A percentile compares a stretch with the other conserved stretches of the same genome.
These are phyloP conservation scores for Planoprotostelium fungivorum DNA, from an alignment of 78 protist genomes.

Conservation along the genomic window DNA sequence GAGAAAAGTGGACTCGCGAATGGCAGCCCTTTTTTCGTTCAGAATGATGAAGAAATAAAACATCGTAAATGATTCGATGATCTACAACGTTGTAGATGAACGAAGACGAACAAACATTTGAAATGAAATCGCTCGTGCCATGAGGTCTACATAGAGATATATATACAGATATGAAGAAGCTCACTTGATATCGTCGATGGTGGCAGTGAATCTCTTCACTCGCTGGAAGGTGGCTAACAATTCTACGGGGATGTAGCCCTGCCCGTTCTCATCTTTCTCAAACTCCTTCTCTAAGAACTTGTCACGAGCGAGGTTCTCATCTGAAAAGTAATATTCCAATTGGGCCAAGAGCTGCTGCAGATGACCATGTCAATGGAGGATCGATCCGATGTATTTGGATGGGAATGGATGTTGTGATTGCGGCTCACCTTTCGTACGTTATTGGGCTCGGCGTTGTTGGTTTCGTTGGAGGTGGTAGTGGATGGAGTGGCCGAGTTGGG, in stretches of 20 bases:
- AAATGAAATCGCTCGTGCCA: not conserved
- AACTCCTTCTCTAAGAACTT: not conserved
- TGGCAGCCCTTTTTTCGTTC: not conserved
- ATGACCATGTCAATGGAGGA: too few relatives aligned
- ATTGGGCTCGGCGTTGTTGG: too few relatives aligned
- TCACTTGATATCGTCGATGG: too few relatives aligned
- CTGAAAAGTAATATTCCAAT: not conserved
- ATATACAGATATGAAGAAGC: too few relatives aligned
- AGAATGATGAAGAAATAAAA: too few relatives aligned
- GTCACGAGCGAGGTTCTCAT: not conserved
- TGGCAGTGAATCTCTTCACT: not conserved
- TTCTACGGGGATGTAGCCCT: not conserved
- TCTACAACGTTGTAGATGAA: too few relatives aligned
- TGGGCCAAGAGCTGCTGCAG: not conserved
- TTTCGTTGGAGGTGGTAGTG: too few relatives aligned
- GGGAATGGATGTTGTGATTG: too few relatives aligned
- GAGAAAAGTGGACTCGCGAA: not conserved
- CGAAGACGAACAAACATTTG: not conserved
- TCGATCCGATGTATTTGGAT: too few relatives aligned
- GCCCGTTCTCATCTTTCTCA: not conserved
- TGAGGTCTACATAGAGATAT: not conserved
- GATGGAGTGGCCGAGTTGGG: too few relatives aligned
- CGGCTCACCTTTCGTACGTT: too few relatives aligned
- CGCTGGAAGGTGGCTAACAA: not conserved
- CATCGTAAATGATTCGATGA: not conserved